Percentiles rank a stretch among this genome's conserved stretches.
Conservation (phyloP, 805 yeast genomes). For the Ogataea neopini region DNA sequence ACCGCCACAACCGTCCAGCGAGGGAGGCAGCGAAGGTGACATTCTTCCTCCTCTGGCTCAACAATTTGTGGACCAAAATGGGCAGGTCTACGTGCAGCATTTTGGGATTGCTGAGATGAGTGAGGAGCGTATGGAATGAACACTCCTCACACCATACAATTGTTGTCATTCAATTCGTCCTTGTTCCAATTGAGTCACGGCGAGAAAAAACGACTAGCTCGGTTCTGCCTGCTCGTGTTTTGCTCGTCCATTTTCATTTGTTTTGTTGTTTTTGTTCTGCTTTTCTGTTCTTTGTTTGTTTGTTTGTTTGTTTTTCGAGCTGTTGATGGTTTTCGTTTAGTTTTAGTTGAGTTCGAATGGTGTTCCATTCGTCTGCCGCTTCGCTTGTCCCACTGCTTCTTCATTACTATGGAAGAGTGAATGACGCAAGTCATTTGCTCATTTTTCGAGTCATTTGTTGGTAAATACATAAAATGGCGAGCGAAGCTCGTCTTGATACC, state of each 20-base stretch:
- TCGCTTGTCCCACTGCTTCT: neutral
- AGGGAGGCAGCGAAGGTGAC: conserved; percentile 11
- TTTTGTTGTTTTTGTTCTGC: conserved; percentile 2
- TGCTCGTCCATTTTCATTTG: neutral
- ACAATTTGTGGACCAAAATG: conserved; percentile 31
- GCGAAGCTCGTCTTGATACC: too few relatives aligned
- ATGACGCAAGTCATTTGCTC: neutral
- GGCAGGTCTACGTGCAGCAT: conserved; percentile 31
- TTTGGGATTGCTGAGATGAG: conserved; percentile 22
- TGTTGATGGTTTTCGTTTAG: conserved; percentile 5
- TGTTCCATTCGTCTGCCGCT: conserved; percentile 1
- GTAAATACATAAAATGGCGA: too few relatives aligned
- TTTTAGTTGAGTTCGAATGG: neutral
- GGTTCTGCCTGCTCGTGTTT: neutral
- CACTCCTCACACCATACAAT: too few relatives aligned
- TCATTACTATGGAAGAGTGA: neutral
- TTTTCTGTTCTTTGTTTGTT: conserved; percentile 5
- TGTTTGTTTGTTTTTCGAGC: neutral
- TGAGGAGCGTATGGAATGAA: neutral
- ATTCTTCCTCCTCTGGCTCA: conserved; percentile 19
- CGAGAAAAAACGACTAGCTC: neutral
- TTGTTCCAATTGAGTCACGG: too few relatives aligned
- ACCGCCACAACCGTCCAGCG: conserved; percentile 19
- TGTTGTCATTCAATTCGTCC: too few relatives aligned
- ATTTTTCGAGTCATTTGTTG: too few relatives aligned